Evolutionary conservation across 2,329 filamentous ascomycete genomes (phyloP), one percentile per base, ranked within the genome.

Genomic region (Coleophoma eucalyptorum): DNA sequence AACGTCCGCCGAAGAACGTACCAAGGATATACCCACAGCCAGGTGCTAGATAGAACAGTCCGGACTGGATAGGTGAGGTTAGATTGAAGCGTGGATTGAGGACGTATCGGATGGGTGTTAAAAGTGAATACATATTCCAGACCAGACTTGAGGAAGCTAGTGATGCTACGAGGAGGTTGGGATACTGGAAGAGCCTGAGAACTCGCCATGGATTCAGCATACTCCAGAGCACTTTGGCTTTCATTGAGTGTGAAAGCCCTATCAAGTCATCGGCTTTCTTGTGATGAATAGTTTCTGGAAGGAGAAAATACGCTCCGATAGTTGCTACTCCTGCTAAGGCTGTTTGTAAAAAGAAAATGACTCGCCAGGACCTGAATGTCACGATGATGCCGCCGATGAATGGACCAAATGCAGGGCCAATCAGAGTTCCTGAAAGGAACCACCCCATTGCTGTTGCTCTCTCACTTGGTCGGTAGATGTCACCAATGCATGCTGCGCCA

Each of bases 361-460:
- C 79, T 16, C 86, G 77, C 89, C 89, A 93, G 2, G 76, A 79
- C 6, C 77, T 75, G 66, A 83, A 90, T 0, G 87, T 91, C 15
- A 91, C 86, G 46, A 93, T 89, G 42, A 90, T 83, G 20, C 87
- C 89, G 49, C 88, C 82, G 10, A 91, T 72, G 59, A 90, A 87
- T 0, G 82, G 80, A 0, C 87, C 86, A 61, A 87, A 74, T 1
- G 83, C 84, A 6, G 88, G 87, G 0, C 87, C 88, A 43, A 90
- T 81, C 0, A 91, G 71, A 0, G 84, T 89, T 0, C 87, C 87
- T 0, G 78, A 81, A 37, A 90, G 66, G 60, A 90, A 90, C 83
- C 84, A 91, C 1, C 85, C 83, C 11, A 89, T 77, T 2, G 86
- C 87, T 3, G 85, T 90, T 2, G 81, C 88, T 21, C 89, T 78